Evolutionary conservation across 1,284 basidiomycete genomes (phyloP).

Genomic region (Microstroma glucosiphilum): DNA sequence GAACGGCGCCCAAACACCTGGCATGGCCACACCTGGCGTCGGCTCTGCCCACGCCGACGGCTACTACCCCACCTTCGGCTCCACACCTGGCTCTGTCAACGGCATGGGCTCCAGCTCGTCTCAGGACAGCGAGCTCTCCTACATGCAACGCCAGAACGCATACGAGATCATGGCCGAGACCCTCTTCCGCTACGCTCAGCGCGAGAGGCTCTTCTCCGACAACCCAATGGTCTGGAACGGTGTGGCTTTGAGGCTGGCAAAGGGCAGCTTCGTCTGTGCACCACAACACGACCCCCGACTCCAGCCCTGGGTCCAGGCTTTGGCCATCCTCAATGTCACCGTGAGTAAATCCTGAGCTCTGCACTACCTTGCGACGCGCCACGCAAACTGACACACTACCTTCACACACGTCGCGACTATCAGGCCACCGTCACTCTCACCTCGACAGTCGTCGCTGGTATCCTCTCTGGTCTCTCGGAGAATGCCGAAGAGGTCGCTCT

Average conservation of each 20-base stretch:
- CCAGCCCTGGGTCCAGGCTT: conserved; percentile 52
- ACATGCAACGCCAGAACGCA: conserved; percentile 5
- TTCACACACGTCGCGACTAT: neutral
- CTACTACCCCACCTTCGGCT: neutral
- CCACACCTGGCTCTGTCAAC: no score
- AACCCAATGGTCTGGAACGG: conserved; percentile 18
- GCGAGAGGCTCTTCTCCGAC: conserved; percentile 21
- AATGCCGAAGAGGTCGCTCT: conserved; percentile 28
- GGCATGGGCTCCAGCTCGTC: neutral
- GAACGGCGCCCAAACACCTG: neutral
- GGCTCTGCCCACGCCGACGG: neutral
- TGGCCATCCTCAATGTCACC: conserved; percentile 67
- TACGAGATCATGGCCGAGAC: conserved; percentile 27
- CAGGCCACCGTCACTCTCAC: conserved; percentile 64
- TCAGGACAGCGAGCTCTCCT: neutral
- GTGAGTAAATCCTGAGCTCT: conserved; percentile 51
- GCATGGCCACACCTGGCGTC: conserved; percentile 1
- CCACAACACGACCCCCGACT: conserved; percentile 18
- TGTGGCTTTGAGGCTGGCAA: conserved; percentile 28
- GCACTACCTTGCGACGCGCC: neutral
- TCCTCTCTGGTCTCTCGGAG: conserved; percentile 52
- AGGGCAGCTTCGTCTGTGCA: conserved; percentile 26
- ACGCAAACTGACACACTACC: neutral
- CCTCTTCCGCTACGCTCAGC: conserved; percentile 18
- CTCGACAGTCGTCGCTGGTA: conserved; percentile 74